phyloP scores from a whole-genome alignment of 108 stramenopile genomes.

The Cyclostephanos tholiformis region DNA sequence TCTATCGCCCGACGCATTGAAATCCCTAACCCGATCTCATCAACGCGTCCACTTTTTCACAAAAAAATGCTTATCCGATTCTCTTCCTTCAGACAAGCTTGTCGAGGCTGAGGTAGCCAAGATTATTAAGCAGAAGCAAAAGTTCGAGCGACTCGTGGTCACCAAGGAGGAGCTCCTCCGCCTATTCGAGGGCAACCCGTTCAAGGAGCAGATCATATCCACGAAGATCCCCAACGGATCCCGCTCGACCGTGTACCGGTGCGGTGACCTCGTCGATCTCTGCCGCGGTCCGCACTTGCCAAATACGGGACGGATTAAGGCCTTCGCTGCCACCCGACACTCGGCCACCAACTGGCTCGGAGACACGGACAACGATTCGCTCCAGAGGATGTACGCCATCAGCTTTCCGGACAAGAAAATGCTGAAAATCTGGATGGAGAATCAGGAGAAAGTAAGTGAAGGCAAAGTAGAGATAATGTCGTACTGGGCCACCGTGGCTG shows the following conservation, averaged over 20 bases:
- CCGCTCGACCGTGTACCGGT: slow-evolving; percentile 96
- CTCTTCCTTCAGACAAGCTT: slow-evolving; percentile 49
- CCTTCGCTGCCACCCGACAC: slow-evolving; percentile 90
- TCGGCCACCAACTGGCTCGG: slow-evolving; percentile 98
- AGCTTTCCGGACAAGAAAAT: slow-evolving; percentile 98
- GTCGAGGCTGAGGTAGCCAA: slow-evolving; percentile 85
- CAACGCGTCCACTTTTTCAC: not conserved
- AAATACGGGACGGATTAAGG: slow-evolving; percentile 94
- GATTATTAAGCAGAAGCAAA: slow-evolving; percentile 94
- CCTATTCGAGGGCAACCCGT: slow-evolving; percentile 97
- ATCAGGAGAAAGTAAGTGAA: slow-evolving; percentile 83
- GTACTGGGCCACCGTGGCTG: not conserved
- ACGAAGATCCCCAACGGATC: slow-evolving; percentile 96
- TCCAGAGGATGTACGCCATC: slow-evolving; percentile 98
- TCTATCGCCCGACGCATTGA: not conserved
- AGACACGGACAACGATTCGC: slow-evolving; percentile 94
- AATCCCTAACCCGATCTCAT: too few relatives aligned
- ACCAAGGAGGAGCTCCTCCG: slow-evolving; percentile 98
- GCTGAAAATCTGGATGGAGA: slow-evolving; percentile 95
- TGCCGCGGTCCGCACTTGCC: slow-evolving; percentile 98
- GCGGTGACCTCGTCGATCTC: slow-evolving; percentile 97
- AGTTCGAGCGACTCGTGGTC: slow-evolving; percentile 97
- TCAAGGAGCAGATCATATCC: slow-evolving; percentile 93
- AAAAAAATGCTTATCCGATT: not conserved
- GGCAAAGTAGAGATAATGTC: not conserved